Conservation (phyloP, 78 protist species). For the Diacronema lutheri region DNA sequence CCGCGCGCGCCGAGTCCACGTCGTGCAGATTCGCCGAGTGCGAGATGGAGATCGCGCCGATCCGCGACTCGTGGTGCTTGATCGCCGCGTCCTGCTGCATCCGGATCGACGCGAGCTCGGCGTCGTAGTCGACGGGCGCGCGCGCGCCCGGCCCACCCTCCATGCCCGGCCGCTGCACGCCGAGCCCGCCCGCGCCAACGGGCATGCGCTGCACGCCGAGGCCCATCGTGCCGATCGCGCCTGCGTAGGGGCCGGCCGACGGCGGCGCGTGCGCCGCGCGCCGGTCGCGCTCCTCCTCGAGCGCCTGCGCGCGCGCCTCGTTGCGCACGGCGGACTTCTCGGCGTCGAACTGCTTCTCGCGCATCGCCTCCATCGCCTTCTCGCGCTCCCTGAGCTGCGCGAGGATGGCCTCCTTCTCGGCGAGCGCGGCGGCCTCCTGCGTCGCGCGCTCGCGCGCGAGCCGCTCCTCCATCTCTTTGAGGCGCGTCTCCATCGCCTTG, state of each 20-base stretch:
- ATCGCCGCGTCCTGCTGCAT: background rate
- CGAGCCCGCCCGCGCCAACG: too few relatives aligned
- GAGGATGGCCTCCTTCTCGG: background rate
- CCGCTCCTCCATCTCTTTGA: background rate
- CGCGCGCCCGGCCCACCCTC: too few relatives aligned
- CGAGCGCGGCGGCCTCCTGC: background rate
- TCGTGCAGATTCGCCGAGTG: background rate
- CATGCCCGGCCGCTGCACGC: too few relatives aligned
- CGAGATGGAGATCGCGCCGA: background rate
- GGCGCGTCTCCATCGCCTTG: background rate
- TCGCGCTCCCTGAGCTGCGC: background rate
- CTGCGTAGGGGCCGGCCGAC: too few relatives aligned
- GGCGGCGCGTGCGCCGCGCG: too few relatives aligned
- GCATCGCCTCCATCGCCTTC: background rate
- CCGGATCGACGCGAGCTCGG: too few relatives aligned
- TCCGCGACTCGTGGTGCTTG: background rate
- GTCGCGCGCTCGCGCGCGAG: background rate
- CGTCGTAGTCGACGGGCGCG: too few relatives aligned
- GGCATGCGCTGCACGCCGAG: too few relatives aligned
- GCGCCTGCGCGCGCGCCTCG: background rate
- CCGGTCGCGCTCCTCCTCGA: too few relatives aligned
- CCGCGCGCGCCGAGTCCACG: too few relatives aligned
- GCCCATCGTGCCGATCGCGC: too few relatives aligned
- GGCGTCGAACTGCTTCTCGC: conserved; percentile 1
- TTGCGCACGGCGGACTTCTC: background rate